phyloP scores from a whole-genome alignment of 2,329 filamentous ascomycete species.

The Aspergillus flavus region DNA sequence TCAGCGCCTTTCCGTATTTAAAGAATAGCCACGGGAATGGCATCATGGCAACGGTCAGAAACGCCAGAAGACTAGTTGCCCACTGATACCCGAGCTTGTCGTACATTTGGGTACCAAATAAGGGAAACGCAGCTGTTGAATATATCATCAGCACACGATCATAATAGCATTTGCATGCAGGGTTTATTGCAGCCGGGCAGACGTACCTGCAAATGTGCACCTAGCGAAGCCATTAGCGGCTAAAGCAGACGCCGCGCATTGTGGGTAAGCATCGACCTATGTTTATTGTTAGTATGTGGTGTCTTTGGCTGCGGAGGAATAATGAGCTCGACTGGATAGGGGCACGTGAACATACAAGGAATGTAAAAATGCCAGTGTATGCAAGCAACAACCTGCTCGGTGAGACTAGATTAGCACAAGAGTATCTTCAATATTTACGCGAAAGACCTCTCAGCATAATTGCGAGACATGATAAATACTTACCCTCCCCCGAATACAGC shows the following conservation, averaged over 20 bases:
- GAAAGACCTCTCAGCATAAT: not conserved
- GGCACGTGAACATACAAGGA: not conserved
- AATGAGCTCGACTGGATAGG: no score
- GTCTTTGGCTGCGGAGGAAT: not conserved
- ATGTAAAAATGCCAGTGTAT: not conserved
- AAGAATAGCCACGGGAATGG: constrained; percentile 6
- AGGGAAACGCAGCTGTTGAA: constrained; percentile 62
- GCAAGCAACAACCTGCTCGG: not conserved
- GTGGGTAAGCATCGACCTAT: not conserved
- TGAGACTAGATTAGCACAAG: not conserved
- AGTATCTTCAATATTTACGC: not conserved
- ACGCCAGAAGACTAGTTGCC: constrained; percentile 70
- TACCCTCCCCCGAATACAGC: not conserved
- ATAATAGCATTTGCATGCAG: not conserved
- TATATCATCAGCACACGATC: not conserved
- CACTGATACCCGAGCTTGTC: constrained; percentile 69
- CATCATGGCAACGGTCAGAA: constrained; percentile 35
- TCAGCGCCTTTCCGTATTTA: not conserved
- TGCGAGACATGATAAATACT: not conserved
- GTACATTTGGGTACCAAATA: constrained; percentile 79
- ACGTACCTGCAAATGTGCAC: constrained; percentile 56
- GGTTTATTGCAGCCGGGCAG: not conserved
- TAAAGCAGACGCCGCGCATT: constrained; percentile 45
- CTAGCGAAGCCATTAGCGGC: constrained; percentile 51
- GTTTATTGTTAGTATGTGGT: not conserved